Base-by-base conservation (phyloP, 1,284 basidiomycete species). In the Waitea zeae region DNA sequence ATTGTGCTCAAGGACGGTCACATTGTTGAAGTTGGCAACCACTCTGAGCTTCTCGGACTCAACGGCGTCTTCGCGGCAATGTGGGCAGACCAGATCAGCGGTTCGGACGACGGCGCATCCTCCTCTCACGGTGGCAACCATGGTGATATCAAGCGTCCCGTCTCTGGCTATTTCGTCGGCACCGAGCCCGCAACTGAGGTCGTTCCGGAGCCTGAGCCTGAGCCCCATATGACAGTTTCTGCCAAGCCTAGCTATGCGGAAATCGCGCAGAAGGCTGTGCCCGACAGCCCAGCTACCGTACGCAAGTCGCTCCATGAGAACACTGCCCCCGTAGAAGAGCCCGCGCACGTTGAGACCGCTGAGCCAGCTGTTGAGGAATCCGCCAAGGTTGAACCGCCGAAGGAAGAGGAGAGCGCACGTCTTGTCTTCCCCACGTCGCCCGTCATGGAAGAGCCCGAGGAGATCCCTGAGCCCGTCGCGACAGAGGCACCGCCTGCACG, bases 1-100 rank as follows among this genome's bases (percentile, higher is more conserved):
- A 51, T 87, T 35, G 81, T 87, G 22, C 65, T 87, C 37, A 80
- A 79, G 44, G 74, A 88, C 52, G 82, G 83, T 5, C 71, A 73
- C 47, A 77, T 90, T 34, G 62, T 76, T 31, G 86, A 92, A 52
- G 68, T 70, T 38, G 87, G 86, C 6, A 69, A 54, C 30, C 81
- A 83, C 50, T 67, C 65, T 39, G 81, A 87, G 41, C 61, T 88
- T 28, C 53, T 86, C 35, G 68, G 69, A 28, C 57, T 53, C 17
- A 66, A 76, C 44, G 79, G 82, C 36, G 48, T 71, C 26, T 88
- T 87, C 47, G 77, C 81, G 9, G 61, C 70, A 1, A 77, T 88
- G 76, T 88, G 83, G 83, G 69, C 74, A 0, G 72, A 82, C 48
- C 78, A 86, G 47, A 60, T 78, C 29, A 14, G n/a, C 22, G 59